Evolutionary conservation across 306 rosid species (phyloP), one percentile per base, ranked within the genome.

Genomic region (Glycyrrhiza uralensis): DNA sequence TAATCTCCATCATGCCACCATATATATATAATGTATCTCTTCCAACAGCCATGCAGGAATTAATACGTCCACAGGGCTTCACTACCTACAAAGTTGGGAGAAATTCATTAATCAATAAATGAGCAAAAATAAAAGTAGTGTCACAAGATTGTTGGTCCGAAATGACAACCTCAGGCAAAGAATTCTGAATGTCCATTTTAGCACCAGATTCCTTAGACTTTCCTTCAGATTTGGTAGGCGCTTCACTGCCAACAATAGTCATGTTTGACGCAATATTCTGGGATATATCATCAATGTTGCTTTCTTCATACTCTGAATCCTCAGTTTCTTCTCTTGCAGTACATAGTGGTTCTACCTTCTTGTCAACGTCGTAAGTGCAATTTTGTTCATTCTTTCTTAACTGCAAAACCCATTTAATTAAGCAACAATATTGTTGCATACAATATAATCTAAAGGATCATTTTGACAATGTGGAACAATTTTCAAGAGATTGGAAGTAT

Each of bases 51-150:
- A 84, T 78, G 86, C 99, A 91, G 23, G 99, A 82, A 61, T 94
- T 94, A 80, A 94, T 94, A 58, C 99, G 95, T 75, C 99, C 99
- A 84, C 99, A 91, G 39, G 99, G 97, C 83, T 87, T 94, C 85
- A 84, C 88, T 67, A 75, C 77, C 99, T 94, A 71, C 4, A 66
- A 65, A 76, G 39, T 72, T 80, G 26, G 78, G 55, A 83, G 63
- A 58, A 54, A 55, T 15, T 59, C 33, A 70, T 42, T 77, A 68
- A 78, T 69, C 38, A 88, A 57, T 47, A 70, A 24, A 28, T 54
- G 57, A 35, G 74, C 32, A 60, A 74, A 66, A 75, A 46, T 28
- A 69, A 62, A 35, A 58, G 69, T 55, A 62, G 41, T 55, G 58
- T 30, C 56, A 59, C 17, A 62, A 72, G 77, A 57, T 46, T 33